These are phyloP conservation scores for Fusarium equiseti DNA, from an alignment of 2,329 filamentous ascomycete genomes.

Conservation along the genomic window DNA sequence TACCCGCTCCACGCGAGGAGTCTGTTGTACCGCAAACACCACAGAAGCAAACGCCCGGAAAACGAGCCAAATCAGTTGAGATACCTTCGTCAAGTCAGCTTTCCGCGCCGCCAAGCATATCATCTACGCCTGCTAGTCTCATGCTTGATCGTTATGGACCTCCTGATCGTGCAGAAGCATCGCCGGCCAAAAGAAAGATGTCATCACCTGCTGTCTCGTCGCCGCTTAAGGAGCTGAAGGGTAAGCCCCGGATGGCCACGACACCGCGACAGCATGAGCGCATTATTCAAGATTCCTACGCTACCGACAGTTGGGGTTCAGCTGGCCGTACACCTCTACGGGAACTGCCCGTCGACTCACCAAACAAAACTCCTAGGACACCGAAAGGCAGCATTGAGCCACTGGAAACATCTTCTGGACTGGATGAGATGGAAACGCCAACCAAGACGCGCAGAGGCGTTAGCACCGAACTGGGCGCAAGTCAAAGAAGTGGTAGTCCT, in stretches of 20 bases:
- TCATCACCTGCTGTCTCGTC: slow-evolving; percentile 43
- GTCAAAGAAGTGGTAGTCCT: slow-evolving; percentile 30
- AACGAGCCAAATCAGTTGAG: slow-evolving; percentile 51
- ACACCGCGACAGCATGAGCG: slow-evolving; percentile 45
- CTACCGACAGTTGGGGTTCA: slow-evolving; percentile 52
- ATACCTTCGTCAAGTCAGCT: slow-evolving; percentile 59
- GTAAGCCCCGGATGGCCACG: slow-evolving; percentile 35
- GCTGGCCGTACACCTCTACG: slow-evolving; percentile 39
- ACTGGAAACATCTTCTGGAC: slow-evolving; percentile 39
- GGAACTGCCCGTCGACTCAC: slow-evolving; percentile 29
- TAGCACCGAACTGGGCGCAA: slow-evolving; percentile 41
- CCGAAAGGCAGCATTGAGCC: slow-evolving; percentile 22
- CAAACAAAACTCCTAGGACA: slow-evolving; percentile 27
- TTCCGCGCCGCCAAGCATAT: slow-evolving; percentile 55
- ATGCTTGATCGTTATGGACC: slow-evolving; percentile 57
- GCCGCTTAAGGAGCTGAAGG: slow-evolving; percentile 40
- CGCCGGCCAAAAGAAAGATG: slow-evolving; percentile 56
- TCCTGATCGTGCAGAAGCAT: slow-evolving; percentile 47
- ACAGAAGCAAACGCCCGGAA: slow-evolving; percentile 55
- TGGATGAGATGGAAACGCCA: slow-evolving; percentile 44
- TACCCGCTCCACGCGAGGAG: slow-evolving; percentile 44
- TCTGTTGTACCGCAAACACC: slow-evolving; percentile 60
- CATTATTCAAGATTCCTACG: slow-evolving; percentile 62
- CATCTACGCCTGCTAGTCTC: slow-evolving; percentile 56
- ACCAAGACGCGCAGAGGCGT: slow-evolving; percentile 37